Conservation (phyloP, 495 filamentous ascomycete species). For the Aspergillus asperescens region DNA sequence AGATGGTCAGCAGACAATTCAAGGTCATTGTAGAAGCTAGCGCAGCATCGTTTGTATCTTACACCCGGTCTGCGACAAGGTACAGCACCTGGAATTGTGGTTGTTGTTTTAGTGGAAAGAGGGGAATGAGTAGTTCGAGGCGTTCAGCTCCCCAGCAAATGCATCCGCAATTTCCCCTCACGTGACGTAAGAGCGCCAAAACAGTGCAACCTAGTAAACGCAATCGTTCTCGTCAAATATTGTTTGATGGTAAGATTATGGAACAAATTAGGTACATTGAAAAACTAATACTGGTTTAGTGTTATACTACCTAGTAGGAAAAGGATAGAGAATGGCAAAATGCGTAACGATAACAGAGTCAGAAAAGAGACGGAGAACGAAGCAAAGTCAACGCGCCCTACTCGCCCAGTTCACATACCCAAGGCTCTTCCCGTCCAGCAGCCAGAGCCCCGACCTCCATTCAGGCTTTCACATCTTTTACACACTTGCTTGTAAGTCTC, state of each 20-base stretch:
- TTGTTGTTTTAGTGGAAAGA: slow-evolving; percentile 1
- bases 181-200: slow-evolving; percentile 14
- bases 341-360: slow-evolving; percentile 5
- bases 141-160: slow-evolving; percentile 11
- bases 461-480: background rate
- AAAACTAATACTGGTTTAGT: background rate
- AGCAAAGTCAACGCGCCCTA: background rate
- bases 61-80: slow-evolving; percentile 4
- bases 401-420: background rate
- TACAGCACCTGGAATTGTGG: slow-evolving; percentile 19
- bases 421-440: slow-evolving; percentile 7
- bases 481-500: no score
- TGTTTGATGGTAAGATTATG: background rate
- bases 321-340: background rate
- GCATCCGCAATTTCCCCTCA: slow-evolving; percentile 11
- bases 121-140: slow-evolving; percentile 3
- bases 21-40: slow-evolving; percentile 31
- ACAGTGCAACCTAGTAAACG: no score
- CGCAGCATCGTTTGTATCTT: slow-evolving; percentile 23
- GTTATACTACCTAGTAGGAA: background rate
- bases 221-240: background rate
- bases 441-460: background rate
- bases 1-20: slow-evolving; percentile 14
- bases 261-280: background rate
- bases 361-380: slow-evolving; percentile 11